Evolutionary conservation across 352 stramenopile species (phyloP), one percentile per base, ranked within the genome.

Genomic region (Halophytophthora polymorphica): DNA sequence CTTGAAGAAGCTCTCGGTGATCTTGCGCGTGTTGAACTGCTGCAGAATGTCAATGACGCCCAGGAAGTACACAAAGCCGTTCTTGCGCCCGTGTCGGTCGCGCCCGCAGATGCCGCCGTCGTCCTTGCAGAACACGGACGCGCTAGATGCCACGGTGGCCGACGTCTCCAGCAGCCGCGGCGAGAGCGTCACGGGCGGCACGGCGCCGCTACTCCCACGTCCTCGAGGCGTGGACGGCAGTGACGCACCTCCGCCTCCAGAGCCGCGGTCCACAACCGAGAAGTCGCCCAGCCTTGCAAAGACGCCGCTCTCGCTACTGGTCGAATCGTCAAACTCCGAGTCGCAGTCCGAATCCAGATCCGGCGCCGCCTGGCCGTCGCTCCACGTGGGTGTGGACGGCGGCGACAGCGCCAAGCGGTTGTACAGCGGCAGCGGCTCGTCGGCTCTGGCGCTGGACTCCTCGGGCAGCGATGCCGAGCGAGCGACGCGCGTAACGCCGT

Each of bases 21-120:
- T 84, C 75, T 98, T 98, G 28, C 77, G 73, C 23, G 73, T 82
- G 62, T 97, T 98, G 71, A 96, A 98, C 59, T 96, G 84, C 71
- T 97, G 90, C 42, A 98, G 41, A 40, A 98, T 97, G 60, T 98
- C 92, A 50, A 98, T 98, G 36, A 98, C 77, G 21, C 91, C 88
- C 38, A 94, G 58, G 69, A 95, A 97, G 55, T 97, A 97, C 29
- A 96, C 75, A 15, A 78, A 85, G 3, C 81, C 81, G 56, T 88
- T 91, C 70, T 87, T 86, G 38, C 69, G 67, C 5, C 78, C 76
- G 41, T 75, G 49, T 14, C 66, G 67, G 21, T 85, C 75, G 35
- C 77, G 71, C 6, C 78, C 82, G 45, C 71, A 86, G 47, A 92
- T 85, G 22, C 82, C 82, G 25, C 82, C 82, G 17, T 87, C 68